Evolutionary conservation across 2,329 filamentous ascomycete species (phyloP), one percentile per base, ranked within the genome.

Genomic region (Bertia moriformis): DNA sequence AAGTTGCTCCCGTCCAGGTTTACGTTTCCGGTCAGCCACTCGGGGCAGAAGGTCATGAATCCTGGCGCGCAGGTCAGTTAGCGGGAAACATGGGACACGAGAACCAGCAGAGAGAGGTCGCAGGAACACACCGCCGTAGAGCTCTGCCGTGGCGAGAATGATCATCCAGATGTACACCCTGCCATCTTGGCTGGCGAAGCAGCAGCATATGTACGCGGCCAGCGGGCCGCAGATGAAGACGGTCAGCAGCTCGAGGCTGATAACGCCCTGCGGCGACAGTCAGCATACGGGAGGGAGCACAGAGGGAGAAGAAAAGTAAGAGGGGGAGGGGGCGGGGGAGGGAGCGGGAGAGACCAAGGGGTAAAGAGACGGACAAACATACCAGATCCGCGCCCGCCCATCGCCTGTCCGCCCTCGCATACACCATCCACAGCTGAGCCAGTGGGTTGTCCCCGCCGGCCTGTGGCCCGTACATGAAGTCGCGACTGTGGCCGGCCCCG

Each of bases 1-100:
- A 72, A 78, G 56, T 80, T 81, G 58, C 66, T 74, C 14, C 65
- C 64, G 52, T 80, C 72, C 42, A 82, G 67, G 50, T 77, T 78
- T 45, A 66, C 51, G 51, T 67, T 80, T 39, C 66, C 67, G 2
- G 66, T 71, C 12, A 82, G 58, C 77, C 77, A 82, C 56, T 82
- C 77, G 12, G 77, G 77, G 55, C 70, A 75, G 51, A 82, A 82
- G 0, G 77, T 82, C 71, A 82, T 80, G 58, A 76, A 82, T 14
- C 76, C 71, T 73, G 29, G n/a, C 4, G 36, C 44, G 33, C n/a
- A n/a, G n/a, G n/a, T n/a, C n/a, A 33, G 15, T 20, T 14, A 5
- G 4, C n/a, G n/a, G 2, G 10, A 15, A 12, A 4, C 10, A 38
- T 24, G 32, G 14, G 18, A n/a, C n/a, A n/a, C n/a, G n/a, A n/a